phyloP scores from a whole-genome alignment of 306 rosid genomes.

The Abrus precatorius region DNA sequence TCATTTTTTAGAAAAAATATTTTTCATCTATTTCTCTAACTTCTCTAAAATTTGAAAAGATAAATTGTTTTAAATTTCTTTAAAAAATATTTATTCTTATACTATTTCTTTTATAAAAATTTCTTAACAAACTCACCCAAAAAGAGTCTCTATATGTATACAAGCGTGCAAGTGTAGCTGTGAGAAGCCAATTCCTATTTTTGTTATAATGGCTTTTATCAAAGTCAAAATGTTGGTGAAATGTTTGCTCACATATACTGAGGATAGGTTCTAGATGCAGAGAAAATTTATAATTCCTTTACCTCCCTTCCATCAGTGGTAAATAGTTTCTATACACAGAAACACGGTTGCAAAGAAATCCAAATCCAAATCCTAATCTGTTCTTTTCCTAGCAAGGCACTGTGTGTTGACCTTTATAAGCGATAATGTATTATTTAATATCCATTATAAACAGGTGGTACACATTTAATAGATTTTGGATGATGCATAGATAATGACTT shows the following conservation, averaged over 20 bases:
- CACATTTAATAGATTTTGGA: background rate
- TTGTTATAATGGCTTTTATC: background rate
- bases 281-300: background rate
- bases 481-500: background rate
- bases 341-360: constrained; percentile 1
- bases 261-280: constrained; percentile 31
- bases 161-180: no score
- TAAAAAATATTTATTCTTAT: no score
- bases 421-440: no score
- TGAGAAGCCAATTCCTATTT: no score
- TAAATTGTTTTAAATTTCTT: no score
- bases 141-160: no score
- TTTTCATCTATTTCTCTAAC: no score
- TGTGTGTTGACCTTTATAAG: background rate
- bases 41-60: no score
- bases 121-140: no score
- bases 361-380: background rate
- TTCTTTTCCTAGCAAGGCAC: background rate
- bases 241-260: constrained; percentile 1
- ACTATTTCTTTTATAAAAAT: no score
- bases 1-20: no score
- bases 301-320: constrained; percentile 14
- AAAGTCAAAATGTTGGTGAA: constrained; percentile 42
- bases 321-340: constrained; percentile 3
- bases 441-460: background rate